Conservation (phyloP, 352 stramenopile genomes). For the Pythium sp. region DNA sequence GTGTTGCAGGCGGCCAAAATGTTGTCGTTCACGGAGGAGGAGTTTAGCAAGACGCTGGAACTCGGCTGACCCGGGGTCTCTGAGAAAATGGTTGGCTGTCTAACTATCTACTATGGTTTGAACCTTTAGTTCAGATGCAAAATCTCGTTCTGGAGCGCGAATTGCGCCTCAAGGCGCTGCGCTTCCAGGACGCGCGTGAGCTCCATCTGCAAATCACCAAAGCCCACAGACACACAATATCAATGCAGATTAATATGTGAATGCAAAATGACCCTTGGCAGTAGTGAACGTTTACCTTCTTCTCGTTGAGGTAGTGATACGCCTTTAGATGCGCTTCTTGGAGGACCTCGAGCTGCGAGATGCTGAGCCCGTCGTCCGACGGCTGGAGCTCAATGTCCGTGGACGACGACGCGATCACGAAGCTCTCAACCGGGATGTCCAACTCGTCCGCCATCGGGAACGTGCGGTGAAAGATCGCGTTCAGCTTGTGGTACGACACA, state of each 20-base stretch:
- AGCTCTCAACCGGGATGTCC: slow-evolving; percentile 72
- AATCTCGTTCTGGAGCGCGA: slow-evolving; percentile 64
- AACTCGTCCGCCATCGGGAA: slow-evolving; percentile 75
- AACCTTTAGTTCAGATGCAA: slow-evolving; percentile 33
- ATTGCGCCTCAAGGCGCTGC: slow-evolving; percentile 65
- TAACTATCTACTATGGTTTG: background rate
- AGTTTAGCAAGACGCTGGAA: slow-evolving; percentile 79
- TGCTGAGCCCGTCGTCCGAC: slow-evolving; percentile 53
- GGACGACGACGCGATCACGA: slow-evolving; percentile 59
- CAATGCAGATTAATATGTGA: background rate
- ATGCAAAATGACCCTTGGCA: background rate
- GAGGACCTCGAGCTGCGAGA: slow-evolving; percentile 79
- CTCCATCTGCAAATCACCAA: slow-evolving; percentile 45
- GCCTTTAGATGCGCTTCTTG: slow-evolving; percentile 81
- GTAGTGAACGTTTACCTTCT: slow-evolving; percentile 50
- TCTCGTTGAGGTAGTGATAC: slow-evolving; percentile 80
- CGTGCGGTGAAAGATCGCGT: slow-evolving; percentile 49
- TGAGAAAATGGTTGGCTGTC: background rate
- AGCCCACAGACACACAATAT: background rate
- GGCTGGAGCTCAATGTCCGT: slow-evolving; percentile 43
- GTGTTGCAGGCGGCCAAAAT: slow-evolving; percentile 66
- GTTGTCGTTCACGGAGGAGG: slow-evolving; percentile 82
- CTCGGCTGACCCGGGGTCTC: slow-evolving; percentile 28
- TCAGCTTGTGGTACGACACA: slow-evolving; percentile 50
- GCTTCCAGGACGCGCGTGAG: slow-evolving; percentile 71